phyloP scores from a whole-genome alignment of 139 green algal species.

The Chlorella sp. region DNA sequence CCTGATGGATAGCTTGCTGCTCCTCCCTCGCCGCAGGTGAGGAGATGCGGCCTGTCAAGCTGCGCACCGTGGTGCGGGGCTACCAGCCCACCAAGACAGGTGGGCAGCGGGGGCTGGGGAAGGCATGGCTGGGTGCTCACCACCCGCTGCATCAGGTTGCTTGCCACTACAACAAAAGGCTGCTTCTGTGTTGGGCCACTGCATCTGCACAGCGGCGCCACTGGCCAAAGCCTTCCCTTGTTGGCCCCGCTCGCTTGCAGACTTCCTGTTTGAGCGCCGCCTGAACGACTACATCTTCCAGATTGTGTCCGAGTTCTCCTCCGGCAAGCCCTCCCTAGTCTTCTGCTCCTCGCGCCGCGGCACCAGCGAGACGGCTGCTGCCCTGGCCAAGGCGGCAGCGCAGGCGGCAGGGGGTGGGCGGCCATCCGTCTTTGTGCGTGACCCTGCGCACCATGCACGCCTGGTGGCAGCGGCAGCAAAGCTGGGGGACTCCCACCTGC shows the following conservation, averaged over 20 bases:
- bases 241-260: background rate
- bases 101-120: background rate
- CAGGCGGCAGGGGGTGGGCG: conserved; percentile 4
- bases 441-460: conserved; percentile 49
- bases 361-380: conserved; percentile 72
- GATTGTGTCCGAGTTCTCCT: conserved; percentile 79
- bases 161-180: too few relatives aligned
- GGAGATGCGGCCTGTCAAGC: conserved; percentile 88
- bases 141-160: too few relatives aligned
- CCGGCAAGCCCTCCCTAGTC: conserved; percentile 83
- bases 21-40: conserved; percentile 51
- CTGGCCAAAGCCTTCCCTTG: too few relatives aligned
- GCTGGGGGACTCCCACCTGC: conserved; percentile 58
- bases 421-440: conserved; percentile 51
- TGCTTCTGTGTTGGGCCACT: too few relatives aligned
- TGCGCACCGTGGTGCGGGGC: conserved; percentile 83
- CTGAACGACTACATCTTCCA: conserved; percentile 80
- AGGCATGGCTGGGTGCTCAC: too few relatives aligned
- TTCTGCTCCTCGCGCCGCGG: conserved; percentile 94
- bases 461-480: conserved; percentile 41
- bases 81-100: conserved; percentile 74
- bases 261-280: conserved; percentile 84
- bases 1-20: too few relatives aligned
- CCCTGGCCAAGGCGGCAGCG: conserved; percentile 57
- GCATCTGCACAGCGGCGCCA: too few relatives aligned